phyloP scores from a whole-genome alignment of 495 filamentous ascomycete genomes.

The Clohesyomyces aquaticus region DNA sequence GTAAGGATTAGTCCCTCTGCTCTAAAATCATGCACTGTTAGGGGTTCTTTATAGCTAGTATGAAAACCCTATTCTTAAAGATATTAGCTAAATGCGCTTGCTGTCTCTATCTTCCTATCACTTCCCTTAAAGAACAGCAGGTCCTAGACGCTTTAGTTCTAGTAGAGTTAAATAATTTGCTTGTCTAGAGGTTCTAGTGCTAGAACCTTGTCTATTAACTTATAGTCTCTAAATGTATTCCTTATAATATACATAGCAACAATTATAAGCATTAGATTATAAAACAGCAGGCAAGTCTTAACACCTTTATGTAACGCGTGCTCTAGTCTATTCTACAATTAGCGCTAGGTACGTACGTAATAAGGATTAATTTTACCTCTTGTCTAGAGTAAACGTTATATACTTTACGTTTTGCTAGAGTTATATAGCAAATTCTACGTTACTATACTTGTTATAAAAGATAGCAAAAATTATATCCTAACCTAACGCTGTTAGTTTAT shows the following conservation, averaged over 20 bases:
- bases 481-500: slow-evolving; percentile 21
- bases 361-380: slow-evolving; percentile 19
- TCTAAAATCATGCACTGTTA: slow-evolving; percentile 38
- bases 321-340: no score
- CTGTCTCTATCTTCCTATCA: slow-evolving; percentile 24
- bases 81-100: slow-evolving; percentile 18
- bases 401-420: slow-evolving; percentile 18
- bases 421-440: slow-evolving; percentile 25
- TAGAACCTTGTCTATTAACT: slow-evolving; percentile 33
- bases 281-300: slow-evolving; percentile 26
- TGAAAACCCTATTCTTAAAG: slow-evolving; percentile 21
- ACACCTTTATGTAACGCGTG: slow-evolving; percentile 24
- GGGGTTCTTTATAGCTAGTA: slow-evolving; percentile 26
- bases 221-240: slow-evolving; percentile 34
- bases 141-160: slow-evolving; percentile 14
- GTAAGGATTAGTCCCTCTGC: slow-evolving; percentile 35
- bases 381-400: slow-evolving; percentile 21
- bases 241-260: slow-evolving; percentile 19
- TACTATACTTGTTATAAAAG: slow-evolving; percentile 21
- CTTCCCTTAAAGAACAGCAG: slow-evolving; percentile 25
- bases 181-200: slow-evolving; percentile 31
- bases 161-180: slow-evolving; percentile 29
- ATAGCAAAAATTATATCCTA: slow-evolving; percentile 24
- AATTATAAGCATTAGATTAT: slow-evolving; percentile 26
- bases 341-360: slow-evolving; percentile 16